phyloP scores from a whole-genome alignment of 331 rosid species.

The Prunus yedoensis region DNA sequence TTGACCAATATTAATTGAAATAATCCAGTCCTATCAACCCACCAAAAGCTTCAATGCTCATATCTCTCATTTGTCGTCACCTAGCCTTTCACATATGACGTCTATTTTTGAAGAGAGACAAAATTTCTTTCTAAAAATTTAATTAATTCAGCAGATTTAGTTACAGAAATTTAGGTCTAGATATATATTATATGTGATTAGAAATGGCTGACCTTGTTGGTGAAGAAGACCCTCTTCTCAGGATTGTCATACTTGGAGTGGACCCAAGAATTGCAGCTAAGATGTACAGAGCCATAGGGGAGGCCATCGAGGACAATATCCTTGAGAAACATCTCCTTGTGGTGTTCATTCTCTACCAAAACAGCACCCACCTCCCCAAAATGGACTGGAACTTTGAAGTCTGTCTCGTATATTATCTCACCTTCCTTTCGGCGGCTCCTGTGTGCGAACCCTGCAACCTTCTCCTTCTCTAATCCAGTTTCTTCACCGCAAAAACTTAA shows the following conservation, averaged over 20 bases:
- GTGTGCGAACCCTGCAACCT: conserved; percentile 36
- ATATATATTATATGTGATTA: not conserved
- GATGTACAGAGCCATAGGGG: conserved; percentile 31
- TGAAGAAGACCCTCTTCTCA: conserved; percentile 53
- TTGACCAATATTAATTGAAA: too few species aligned
- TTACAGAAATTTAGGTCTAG: not conserved
- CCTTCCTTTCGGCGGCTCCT: not conserved
- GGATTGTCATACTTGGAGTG: conserved; percentile 51
- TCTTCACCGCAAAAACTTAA: conserved; percentile 25
- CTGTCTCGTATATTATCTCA: conserved; percentile 43
- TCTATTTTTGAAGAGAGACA: too few species aligned
- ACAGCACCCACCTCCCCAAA: conserved; percentile 67
- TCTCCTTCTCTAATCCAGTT: conserved; percentile 50
- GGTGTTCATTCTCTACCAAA: conserved; percentile 67
- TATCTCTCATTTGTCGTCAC: too few species aligned
- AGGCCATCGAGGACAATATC: conserved; percentile 56
- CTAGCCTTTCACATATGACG: too few species aligned
- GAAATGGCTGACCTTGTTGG: conserved; percentile 45
- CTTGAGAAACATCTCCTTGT: conserved; percentile 47
- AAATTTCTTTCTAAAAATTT: too few species aligned
- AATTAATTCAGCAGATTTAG: too few species aligned
- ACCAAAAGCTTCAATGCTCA: too few species aligned
- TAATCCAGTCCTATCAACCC: too few species aligned
- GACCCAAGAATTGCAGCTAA: conserved; percentile 63
- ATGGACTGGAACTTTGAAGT: conserved; percentile 35